phyloP scores from a whole-genome alignment of 1,284 basidiomycete genomes.

The Gomphus bonarii region DNA sequence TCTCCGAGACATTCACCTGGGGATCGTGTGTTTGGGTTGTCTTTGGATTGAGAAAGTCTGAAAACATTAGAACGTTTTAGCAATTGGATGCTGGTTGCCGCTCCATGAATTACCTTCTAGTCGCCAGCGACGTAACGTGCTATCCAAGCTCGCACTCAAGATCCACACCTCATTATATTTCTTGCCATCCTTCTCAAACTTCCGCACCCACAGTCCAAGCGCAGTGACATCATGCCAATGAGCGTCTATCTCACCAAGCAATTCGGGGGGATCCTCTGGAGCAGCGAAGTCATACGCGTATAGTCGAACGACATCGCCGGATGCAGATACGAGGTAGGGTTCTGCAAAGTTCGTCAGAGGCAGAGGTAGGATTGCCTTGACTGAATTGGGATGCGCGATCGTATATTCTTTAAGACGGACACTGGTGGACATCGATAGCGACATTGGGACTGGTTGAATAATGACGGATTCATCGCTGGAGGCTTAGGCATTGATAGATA shows the following conservation, averaged over 20 bases:
- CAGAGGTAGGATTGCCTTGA: slow-evolving; percentile 66
- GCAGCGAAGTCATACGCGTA: slow-evolving; percentile 52
- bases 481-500: slow-evolving; percentile 32
- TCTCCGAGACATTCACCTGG: slow-evolving; percentile 14
- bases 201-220: slow-evolving; percentile 60
- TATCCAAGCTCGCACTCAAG: slow-evolving; percentile 74
- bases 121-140: slow-evolving; percentile 77
- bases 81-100: no score
- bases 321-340: slow-evolving; percentile 67
- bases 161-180: slow-evolving; percentile 62
- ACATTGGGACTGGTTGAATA: slow-evolving; percentile 8
- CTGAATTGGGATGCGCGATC: slow-evolving; percentile 56
- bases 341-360: slow-evolving; percentile 47
- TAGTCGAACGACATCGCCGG: slow-evolving; percentile 72
- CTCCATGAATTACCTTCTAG: slow-evolving; percentile 57
- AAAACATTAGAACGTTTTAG: no score
- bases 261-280: slow-evolving; percentile 45
- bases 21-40: slow-evolving; percentile 16
- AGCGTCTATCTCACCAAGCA: slow-evolving; percentile 62
- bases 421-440: slow-evolving; percentile 19
- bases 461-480: slow-evolving; percentile 76
- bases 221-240: slow-evolving; percentile 83
- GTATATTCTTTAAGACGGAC: slow-evolving; percentile 27
- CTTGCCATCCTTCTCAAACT: slow-evolving; percentile 31
- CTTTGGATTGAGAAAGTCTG: slow-evolving; percentile 41